Evolutionary conservation across 805 yeast species (phyloP).

Genomic region (Metschnikowia continentalis): DNA sequence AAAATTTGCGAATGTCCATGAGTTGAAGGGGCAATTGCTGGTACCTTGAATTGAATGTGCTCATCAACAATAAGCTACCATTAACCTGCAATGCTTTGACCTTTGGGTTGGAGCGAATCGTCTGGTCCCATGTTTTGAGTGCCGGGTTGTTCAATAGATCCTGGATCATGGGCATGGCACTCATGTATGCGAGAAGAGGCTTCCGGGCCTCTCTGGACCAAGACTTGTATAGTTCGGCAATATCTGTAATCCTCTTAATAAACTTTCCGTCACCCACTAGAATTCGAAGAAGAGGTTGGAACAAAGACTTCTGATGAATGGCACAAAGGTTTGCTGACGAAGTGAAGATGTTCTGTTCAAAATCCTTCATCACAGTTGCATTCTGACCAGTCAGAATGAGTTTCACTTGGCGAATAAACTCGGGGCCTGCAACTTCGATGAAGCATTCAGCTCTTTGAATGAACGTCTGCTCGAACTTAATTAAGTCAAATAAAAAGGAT

Average conservation of each 20-base stretch:
- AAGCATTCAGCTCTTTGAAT: slow-evolving; percentile 65
- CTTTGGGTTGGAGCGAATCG: slow-evolving; percentile 47
- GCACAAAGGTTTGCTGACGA: slow-evolving; percentile 54
- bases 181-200: slow-evolving; percentile 57
- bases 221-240: slow-evolving; percentile 57
- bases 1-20: slow-evolving; percentile 48
- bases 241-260: slow-evolving; percentile 43
- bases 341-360: slow-evolving; percentile 54
- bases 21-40: slow-evolving; percentile 60
- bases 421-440: slow-evolving; percentile 44
- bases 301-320: slow-evolving; percentile 49
- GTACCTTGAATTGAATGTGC: slow-evolving; percentile 42
- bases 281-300: slow-evolving; percentile 55
- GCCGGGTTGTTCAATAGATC: slow-evolving; percentile 48
- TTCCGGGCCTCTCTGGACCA: slow-evolving; percentile 61
- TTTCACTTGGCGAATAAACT: slow-evolving; percentile 30
- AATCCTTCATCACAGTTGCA: slow-evolving; percentile 35
- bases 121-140: slow-evolving; percentile 57
- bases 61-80: slow-evolving; percentile 35
- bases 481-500: slow-evolving; percentile 70
- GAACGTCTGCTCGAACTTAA: slow-evolving; percentile 66
- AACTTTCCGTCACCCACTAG: slow-evolving; percentile 63
- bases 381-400: slow-evolving; percentile 18
- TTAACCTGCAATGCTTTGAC: slow-evolving; percentile 43
- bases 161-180: slow-evolving; percentile 55